Evolutionary conservation across 2,329 filamentous ascomycete genomes (phyloP).

Genomic region (Exophiala xenobiotica): DNA sequence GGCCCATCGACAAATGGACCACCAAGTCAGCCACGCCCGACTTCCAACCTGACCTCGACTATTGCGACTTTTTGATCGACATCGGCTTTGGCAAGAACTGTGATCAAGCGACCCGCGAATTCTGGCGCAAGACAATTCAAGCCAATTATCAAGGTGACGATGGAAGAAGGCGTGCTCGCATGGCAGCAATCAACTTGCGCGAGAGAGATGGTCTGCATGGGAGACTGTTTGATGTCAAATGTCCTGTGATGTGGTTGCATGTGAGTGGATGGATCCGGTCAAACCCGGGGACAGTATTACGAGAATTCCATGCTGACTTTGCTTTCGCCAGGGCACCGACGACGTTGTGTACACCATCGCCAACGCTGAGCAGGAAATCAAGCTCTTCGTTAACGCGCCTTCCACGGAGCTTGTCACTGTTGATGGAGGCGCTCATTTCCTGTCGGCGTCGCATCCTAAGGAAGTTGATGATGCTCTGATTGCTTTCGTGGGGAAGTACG

Average conservation of each 20-base stretch:
- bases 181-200: constrained; percentile 51
- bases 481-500: constrained; percentile 33
- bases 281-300: constrained; percentile 5
- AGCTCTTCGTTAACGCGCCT: constrained; percentile 45
- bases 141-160: constrained; percentile 51
- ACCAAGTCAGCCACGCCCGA: constrained; percentile 39
- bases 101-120: constrained; percentile 39
- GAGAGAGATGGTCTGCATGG: constrained; percentile 51
- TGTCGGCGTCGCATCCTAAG: constrained; percentile 48
- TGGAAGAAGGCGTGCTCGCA: constrained; percentile 47
- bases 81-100: constrained; percentile 49
- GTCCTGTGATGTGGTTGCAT: constrained; percentile 54
- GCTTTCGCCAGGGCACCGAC: constrained; percentile 38
- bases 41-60: constrained; percentile 45
- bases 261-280: constrained; percentile 34
- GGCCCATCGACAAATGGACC: constrained; percentile 44
- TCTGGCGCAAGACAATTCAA: constrained; percentile 48
- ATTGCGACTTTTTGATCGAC: constrained; percentile 47
- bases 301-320: neutral
- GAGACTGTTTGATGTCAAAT: constrained; percentile 48
- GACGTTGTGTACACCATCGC: constrained; percentile 44
- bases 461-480: constrained; percentile 48
- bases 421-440: constrained; percentile 51
- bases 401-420: constrained; percentile 46
- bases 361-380: constrained; percentile 50